phyloP scores from a whole-genome alignment of 164 flowering plant genomes.

The Liriodendron chinense region DNA sequence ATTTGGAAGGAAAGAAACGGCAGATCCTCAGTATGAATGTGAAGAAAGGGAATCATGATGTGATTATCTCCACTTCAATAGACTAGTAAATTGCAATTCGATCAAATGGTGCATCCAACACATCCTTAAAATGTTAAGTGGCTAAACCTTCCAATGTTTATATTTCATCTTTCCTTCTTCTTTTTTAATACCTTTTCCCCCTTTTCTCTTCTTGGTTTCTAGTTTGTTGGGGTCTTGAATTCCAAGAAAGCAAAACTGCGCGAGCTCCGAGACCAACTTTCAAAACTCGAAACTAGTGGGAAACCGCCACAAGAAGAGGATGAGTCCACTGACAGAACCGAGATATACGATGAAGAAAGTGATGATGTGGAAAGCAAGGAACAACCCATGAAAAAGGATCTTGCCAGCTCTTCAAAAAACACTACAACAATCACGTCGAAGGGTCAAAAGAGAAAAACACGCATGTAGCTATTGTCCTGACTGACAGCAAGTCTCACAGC shows the following conservation, averaged over 20 bases:
- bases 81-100: neutral
- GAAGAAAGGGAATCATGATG: no score
- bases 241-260: constrained; percentile 84
- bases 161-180: neutral
- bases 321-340: constrained; percentile 61
- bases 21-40: no score
- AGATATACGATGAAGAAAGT: constrained; percentile 45
- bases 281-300: constrained; percentile 27
- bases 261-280: constrained; percentile 58
- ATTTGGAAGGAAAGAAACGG: no score
- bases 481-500: no score
- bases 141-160: neutral
- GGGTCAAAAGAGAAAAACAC: constrained; percentile 40
- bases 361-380: constrained; percentile 37
- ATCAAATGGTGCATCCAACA: neutral
- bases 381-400: constrained; percentile 20
- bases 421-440: constrained; percentile 28
- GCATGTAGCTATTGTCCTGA: constrained; percentile 4
- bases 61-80: no score
- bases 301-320: constrained; percentile 46
- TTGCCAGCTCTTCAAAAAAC: constrained; percentile 36
- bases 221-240: constrained; percentile 78
- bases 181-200: no score
- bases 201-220: constrained; percentile 13
- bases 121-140: neutral